Base-by-base conservation (phyloP, 805 yeast genomes). In the Teunomyces cretensis region DNA sequence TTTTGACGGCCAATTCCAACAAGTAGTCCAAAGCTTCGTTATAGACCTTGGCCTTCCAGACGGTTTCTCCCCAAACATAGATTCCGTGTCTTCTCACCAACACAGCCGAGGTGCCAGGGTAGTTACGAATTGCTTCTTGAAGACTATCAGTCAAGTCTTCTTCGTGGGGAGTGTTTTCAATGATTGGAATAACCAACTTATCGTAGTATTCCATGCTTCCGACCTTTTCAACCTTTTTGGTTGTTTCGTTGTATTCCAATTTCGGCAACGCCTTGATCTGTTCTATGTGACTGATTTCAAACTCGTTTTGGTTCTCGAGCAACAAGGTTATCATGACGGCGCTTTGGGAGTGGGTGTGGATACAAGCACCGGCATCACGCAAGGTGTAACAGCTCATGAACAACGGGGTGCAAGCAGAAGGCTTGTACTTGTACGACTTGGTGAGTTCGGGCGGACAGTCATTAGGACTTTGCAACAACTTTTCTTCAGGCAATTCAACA, bases 1-100 rank as follows among this genome's bases (percentile, higher is more conserved):
- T 87, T 60, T 86, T 86, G 30, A 91, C 78, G 1, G 94, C 96
- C 52, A 91, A 65, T 51, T 88, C 96, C 56, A 92, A 71, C 50
- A 92, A 67, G 61, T 91, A 92, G 58, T 92, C 97, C 48, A 92
- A 81, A 13, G 97, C 96, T 65, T 92, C 98, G 61, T 90, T 90
- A 62, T 86, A 86, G 11, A 92, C 79, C 66, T 92, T 92, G 40
- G 97, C 97, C 66, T 91, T 89, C 87, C 95, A 86, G 9, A 88
- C 87, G 19, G 78, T 81, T 55, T 85, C 88, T 17, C 97, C 97
- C 97, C 97, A 92, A n/a, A 90, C 96, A 61, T 84, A 92, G 37
- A 92, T 84, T 0, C 98, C 98, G 60, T 92, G 98, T 58, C 97
- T 76, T 64, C 96, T 79, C 6, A 92, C 97, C 43, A 92, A 71